Base-by-base conservation (phyloP, 2,329 filamentous ascomycete genomes). In the Aspergillus eucalypticola region DNA sequence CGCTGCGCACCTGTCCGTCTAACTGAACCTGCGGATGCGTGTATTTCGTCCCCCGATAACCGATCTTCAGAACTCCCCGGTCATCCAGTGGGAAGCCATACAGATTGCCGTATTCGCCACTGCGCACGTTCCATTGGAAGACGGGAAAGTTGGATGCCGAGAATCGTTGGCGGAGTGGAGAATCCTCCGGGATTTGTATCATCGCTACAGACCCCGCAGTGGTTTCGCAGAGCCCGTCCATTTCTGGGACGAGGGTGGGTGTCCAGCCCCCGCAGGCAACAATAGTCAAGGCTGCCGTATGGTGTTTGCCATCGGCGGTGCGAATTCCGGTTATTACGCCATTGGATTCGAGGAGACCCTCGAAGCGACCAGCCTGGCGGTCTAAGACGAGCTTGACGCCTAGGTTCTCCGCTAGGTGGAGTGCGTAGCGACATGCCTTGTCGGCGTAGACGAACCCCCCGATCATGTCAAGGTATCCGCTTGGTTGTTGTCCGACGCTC, bases 31-130 rank as follows among this genome's bases (percentile, higher is more conserved):
- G 60, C 0, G 78, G 79, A 60, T 83, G 82, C 2, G 81, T 81
- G 64, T 76, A 83, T 67, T 85, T 85, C 0, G 75, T 82, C 1
- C 79, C 81, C 1, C 83, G 76, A 60, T 79, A 86, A 1, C 79
- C 83, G 59, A 82, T 76, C 64, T 84, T 83, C 54, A 84, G 64
- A n/a, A 76, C 65, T 0, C 82, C 78, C 3, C 78, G 63, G 8
- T 77, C 71, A 21, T 78, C 76, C 0, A 76, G 66, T 0, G 83
- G 76, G 49, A 85, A 83, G 15, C 82, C 82, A 62, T 83, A 82
- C 0, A 83, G 70, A 1, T 79, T 81, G 0, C 78, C 80, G 7
- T 73, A 67, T 4, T 69, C 66, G 15, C 75, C 72, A 6, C 75
- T 70, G 50, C 72, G 71, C 51, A 70, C 66, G 50, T 72, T 76